These are phyloP conservation scores for Hortaea werneckii DNA, from an alignment of 2,329 filamentous ascomycete species.

Conservation along the genomic window DNA sequence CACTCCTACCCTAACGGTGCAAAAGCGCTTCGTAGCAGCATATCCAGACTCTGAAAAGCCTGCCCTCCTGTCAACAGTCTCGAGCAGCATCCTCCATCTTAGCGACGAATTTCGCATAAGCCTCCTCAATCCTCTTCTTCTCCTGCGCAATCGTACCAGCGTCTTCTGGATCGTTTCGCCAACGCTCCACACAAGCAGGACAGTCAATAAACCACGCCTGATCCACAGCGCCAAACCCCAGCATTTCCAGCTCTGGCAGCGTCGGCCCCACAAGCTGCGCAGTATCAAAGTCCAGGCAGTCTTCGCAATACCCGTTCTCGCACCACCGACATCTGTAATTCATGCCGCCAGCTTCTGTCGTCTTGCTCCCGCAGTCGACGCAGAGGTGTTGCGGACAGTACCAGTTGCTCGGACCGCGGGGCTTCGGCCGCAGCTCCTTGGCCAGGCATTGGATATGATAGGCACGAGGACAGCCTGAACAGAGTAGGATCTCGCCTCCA, in stretches of 20 bases:
- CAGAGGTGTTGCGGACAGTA: constrained; percentile 49
- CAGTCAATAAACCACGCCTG: constrained; percentile 47
- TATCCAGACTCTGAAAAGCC: too few relatives aligned
- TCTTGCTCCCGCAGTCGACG: constrained; percentile 42
- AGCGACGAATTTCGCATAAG: constrained; percentile 1
- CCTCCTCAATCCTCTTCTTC: constrained; percentile 3
- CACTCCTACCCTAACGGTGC: too few relatives aligned
- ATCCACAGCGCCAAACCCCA: constrained; percentile 32
- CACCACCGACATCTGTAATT: constrained; percentile 48
- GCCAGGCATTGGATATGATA: constrained; percentile 45
- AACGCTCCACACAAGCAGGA: constrained; percentile 32
- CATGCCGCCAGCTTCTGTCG: constrained; percentile 38
- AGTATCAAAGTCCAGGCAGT: constrained; percentile 46
- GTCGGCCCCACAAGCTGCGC: constrained; percentile 42
- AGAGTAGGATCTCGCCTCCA: constrained; percentile 38
- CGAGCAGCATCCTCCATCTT: background rate
- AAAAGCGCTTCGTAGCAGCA: too few relatives aligned
- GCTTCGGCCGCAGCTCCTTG: constrained; percentile 30
- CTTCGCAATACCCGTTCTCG: constrained; percentile 46
- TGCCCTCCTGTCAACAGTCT: background rate
- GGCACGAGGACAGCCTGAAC: constrained; percentile 43
- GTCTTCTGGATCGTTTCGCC: constrained; percentile 15
- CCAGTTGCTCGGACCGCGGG: constrained; percentile 36
- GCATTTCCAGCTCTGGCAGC: constrained; percentile 43
- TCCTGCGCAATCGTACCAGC: constrained; percentile 4